Evolutionary conservation across 2,329 filamentous ascomycete genomes (phyloP).

Genomic region (Beauveria varroae): DNA sequence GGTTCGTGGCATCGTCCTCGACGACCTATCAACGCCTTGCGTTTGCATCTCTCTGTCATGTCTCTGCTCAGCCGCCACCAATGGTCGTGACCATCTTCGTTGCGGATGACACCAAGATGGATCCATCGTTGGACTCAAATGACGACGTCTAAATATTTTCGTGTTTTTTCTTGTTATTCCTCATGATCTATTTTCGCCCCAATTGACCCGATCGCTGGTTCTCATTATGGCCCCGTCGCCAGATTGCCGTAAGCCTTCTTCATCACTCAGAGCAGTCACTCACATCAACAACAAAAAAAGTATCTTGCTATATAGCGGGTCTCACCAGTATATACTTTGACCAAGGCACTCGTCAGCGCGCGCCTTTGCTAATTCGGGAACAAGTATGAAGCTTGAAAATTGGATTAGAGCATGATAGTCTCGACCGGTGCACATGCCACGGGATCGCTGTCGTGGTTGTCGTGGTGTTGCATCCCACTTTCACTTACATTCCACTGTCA

Average conservation of each 20-base stretch:
- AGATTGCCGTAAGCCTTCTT: constrained; percentile 3
- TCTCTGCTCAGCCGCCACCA: constrained; percentile 11
- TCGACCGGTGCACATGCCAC: not conserved
- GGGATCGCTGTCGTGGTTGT: constrained; percentile 9
- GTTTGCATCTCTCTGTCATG: constrained; percentile 1
- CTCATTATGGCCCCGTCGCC: constrained; percentile 9
- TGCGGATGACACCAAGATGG: constrained; percentile 9
- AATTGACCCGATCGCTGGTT: constrained; percentile 7
- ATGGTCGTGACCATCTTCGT: not conserved
- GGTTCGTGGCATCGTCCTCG: not conserved
- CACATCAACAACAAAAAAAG: not conserved
- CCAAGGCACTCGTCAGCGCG: not conserved
- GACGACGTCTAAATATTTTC: not conserved
- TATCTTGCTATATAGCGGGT: not conserved
- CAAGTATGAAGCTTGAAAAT: not conserved
- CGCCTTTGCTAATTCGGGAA: not conserved
- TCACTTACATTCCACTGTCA: constrained; percentile 11
- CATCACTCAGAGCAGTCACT: not conserved
- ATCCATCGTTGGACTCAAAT: constrained; percentile 11
- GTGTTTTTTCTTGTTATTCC: not conserved
- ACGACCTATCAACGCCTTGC: constrained; percentile 4
- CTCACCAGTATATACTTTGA: not conserved
- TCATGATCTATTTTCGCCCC: not conserved
- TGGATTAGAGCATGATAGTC: constrained; percentile 6
- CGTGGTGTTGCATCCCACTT: constrained; percentile 11